Evolutionary conservation across 192 early-diverging fungal genomes (phyloP), one percentile per base, ranked within the genome.

Genomic region (Backusella tuberculispora): DNA sequence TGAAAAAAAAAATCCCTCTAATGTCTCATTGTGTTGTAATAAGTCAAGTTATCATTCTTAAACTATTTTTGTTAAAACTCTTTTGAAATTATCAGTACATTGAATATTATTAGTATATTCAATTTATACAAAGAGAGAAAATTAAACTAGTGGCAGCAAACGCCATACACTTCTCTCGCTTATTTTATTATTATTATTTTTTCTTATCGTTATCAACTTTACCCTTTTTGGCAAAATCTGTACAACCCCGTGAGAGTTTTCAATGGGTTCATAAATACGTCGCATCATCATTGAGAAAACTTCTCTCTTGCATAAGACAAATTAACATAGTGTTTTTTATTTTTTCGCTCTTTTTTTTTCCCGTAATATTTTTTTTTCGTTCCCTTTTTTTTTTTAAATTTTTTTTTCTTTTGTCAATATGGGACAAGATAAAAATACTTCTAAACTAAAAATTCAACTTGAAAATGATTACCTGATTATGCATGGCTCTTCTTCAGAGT

Each of bases 391-490:
- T 5, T 63, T 63, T 43, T 67, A 66, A 67, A 67, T 19, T 40
- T 19, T 21, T 10, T 43, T 17, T 13, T 65, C 17, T 56, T 56
- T 53, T 60, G 53, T 60, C 29, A 66, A 66, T 38, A 67, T 67
- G 66, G 66, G 66, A 17, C 66, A 41, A 12, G 41, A 19, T 40
- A 67, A 38, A 47, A 69, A 34, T 29, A 42, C 68, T 45, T 48
- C 66, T 15, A 73, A 73, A 76, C 19, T 80, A 1, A 86, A 79
- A 17, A 81, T 84, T 13, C 44, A 69, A 13, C 29, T 84, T n/a
- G 83, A 84, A 21, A 63, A 82, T 63, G 80, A 82, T 37, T 48
- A 50, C 4, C 21, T 84, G 9, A 74, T 74, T 34, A 81, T 86
- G 76, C 79, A 72, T 67, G 85, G 84, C 19, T 65, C 71, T 42